Evolutionary conservation across 148 eudicot genomes (phyloP), one percentile per base, ranked within the genome.

Genomic region (Camellia japonica): DNA sequence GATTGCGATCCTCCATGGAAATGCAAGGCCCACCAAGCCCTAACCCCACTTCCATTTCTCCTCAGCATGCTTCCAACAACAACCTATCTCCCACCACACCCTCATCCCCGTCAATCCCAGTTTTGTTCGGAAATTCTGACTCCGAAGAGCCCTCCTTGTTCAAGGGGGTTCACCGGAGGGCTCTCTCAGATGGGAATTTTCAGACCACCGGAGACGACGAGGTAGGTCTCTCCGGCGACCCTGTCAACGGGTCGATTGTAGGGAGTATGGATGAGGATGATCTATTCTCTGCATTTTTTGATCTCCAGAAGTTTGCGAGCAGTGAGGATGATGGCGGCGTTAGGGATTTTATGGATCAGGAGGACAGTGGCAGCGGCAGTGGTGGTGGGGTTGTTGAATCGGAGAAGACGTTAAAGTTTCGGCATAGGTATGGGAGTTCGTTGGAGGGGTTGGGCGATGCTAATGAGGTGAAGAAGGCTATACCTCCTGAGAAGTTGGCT

Each of bases 281-380:
- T 84, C 82, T 89, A 20, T 80, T 89, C 83, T 81, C 79, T 73
- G 82, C 89, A 65, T 86, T 86, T 87, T 84, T 86, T 79, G 90
- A 88, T 78, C 71, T 86, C n/a, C 75, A 84, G 23, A 88, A 86
- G 80, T 81, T 86, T 2, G 75, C 64, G 14, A 47, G 14, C 11
- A n/a, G 7, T 7, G 18, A 19, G 7, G 61, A 72, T 41, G 42
- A 23, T 5, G 8, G 4, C 42, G 10, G 61, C 75, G 43, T 1
- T 0, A 61, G 7, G 38, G 38, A 14, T 19, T 55, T 56, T 9
- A 56, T 56, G 63, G 63, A 73, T 11, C 71, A 71, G 14, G 78
- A 75, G 64, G 74, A 16, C 4, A 75, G 49, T 51, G 68, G 23
- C 16, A 65, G 68, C 41, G 76, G 46, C 7, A 65, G 61, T 4